Evolutionary conservation across 768 basidiomycete species (phyloP), one percentile per base, ranked within the genome.

Genomic region (Leccinum broughii): DNA sequence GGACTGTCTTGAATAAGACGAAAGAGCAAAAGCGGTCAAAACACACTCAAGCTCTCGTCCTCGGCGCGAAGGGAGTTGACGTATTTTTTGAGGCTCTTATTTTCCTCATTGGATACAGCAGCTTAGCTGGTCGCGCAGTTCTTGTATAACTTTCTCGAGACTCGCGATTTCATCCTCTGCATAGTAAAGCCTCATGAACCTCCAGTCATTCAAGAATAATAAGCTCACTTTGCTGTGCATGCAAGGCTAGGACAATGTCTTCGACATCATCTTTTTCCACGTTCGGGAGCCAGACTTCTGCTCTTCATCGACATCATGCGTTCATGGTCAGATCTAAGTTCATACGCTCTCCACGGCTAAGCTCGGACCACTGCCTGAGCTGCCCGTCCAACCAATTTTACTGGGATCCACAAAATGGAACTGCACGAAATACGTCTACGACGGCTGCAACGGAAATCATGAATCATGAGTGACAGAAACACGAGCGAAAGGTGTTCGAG

Each of bases 371-470:
- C 28, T 28, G 28, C 28, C 28, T 62, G 52, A 69, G 59, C 37
- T 63, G 56, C 14, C 67, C 62, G 61, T 65, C 62, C 49, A 66
- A 26, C 67, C 68, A 66, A 34, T 66, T 62, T 13, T 60, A 57
- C 55, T 65, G 67, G 55, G 58, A 48, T n/a, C 65, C 68, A 13
- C 57, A 55, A 6, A 64, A 57, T 10, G 62, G 61, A 34, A 50
- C 65, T 22, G 62, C 66, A 32, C 59, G 65, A 46, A 69, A 67
- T 11, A 67, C 56, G 30, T 68, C 61, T 3, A 65, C 4, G 26
- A 15, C 26, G 1, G 64, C 67, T 68, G 28, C 41, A 24, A 17
- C 13, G 34, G 34, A 13, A 35, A 35, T 35, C 3, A 41, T 17
- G 5, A 37, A 34, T 61, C 30, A 57, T 51, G 32, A 44, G 34